Evolutionary conservation across 768 basidiomycete species (phyloP), one percentile per base, ranked within the genome.

Genomic region (Lactarius trivialis): DNA sequence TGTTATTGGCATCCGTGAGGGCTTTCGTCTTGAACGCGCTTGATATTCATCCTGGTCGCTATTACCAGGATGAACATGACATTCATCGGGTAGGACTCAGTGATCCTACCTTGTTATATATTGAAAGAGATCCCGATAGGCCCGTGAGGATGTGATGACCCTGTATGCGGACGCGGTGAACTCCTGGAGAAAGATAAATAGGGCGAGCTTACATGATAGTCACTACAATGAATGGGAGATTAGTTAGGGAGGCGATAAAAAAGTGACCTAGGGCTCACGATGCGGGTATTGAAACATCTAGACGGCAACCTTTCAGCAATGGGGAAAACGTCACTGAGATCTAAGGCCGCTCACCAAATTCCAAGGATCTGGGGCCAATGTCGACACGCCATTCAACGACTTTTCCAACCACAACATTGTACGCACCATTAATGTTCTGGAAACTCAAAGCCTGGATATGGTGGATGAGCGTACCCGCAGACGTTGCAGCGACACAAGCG

Each of bases 201-300:
- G 3, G 55, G 36, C 8, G 15, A 50, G 7, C 65, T 30, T 45
- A 66, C 65, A 64, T 56, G 11, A 66, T 19, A 12, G 58, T 56
- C 14, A 66, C 65, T 66, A 39, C 11, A 28, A 24, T 7, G 8
- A 48, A 7, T 32, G 49, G 19, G 0, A 45, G 26, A 36, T 55
- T 36, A 65, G 63, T 14, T n/a, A 7, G 12, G n/a, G n/a, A 21
- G 33, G 9, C 2, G 2, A n/a, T 33, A 51, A 14, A 2, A 11
- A 34, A 21, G 28, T 21, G 28, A 54, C 36, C 6, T n/a, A 9
- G 11, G 28, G 56, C 65, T 32, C 45, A 66, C 65, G 32, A 52
- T 66, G 65, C 8, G 65, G 65, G 21, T 56, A 65, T 60, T 66
- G 65, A 28, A 66, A 66, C 63, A 66, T 64, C 65, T 66, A 39